Evolutionary conservation across 2,329 filamentous ascomycete genomes (phyloP), one percentile per base, ranked within the genome.

Genomic region (Sporothrix schenckii): DNA sequence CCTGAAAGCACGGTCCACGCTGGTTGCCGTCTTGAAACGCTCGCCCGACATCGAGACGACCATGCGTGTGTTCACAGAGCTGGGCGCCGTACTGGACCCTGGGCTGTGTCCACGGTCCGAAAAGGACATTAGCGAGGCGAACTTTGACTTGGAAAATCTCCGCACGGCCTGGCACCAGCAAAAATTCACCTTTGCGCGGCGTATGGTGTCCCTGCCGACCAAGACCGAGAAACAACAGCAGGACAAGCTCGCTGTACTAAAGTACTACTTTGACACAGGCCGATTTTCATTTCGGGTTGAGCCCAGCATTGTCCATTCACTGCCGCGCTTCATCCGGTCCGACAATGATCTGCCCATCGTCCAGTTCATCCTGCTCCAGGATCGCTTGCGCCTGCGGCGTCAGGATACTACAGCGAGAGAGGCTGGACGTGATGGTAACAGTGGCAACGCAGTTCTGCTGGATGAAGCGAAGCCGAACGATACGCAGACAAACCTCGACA

Each of bases 271-370:
- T 9, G 41, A 68, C 2, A 44, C 6, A 2, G 39, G 7, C 24
- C 24, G 16, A 2, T 3, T 13, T 21, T 27, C 21, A 50, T 49
- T 39, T 16, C 6, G 16, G 14, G 47, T 19, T 0, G n/a, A 21
- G 14, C 47, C 50, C 34, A 53, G 13, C 19, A 44, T 68, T 39
- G 19, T 47, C 10, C 21, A 34, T 16, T 21, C 66, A 0, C 53
- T 68, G 41, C 66, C 66, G 10, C 66, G 66, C 21, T 41, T 68
- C 21, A 68, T 68, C 41, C 39, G 41, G 13, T 68, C 66, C 7
- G 41, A 60, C 53, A 14, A 30, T 6, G 66, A 68, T 30, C 7
- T 44, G 13, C 21, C 52, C 6, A 47, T 68, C 10, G 53, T 68
- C 7, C 9, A 34, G 30, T 27, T 47, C 0, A 16, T 68, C 4